Evolutionary conservation across 1,139 yeast species (phyloP).

Genomic region (Suhomyces taliae): DNA sequence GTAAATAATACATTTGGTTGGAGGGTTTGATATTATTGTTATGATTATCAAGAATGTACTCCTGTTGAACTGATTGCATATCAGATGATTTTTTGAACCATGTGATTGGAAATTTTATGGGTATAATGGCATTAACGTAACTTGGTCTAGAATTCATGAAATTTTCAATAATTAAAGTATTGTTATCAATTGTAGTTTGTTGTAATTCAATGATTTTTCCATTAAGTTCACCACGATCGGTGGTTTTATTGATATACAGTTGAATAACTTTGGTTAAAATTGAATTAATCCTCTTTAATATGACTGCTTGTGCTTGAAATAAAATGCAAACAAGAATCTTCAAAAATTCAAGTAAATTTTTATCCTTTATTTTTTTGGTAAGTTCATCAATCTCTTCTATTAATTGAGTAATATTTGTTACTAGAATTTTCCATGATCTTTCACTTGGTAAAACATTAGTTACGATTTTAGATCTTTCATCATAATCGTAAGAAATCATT

Average conservation of each 20-base stretch:
- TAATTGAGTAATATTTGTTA: slow-evolving; percentile 26
- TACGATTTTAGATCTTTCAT: slow-evolving; percentile 32
- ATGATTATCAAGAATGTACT: slow-evolving; percentile 10
- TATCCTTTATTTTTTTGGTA: slow-evolving; percentile 16
- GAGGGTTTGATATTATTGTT: slow-evolving; percentile 16
- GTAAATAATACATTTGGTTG: slow-evolving; percentile 32
- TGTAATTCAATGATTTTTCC: slow-evolving; percentile 32
- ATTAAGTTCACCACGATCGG: slow-evolving; percentile 18
- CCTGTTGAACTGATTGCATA: slow-evolving; percentile 16
- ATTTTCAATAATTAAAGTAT: slow-evolving; percentile 21
- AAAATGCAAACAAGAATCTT: slow-evolving; percentile 33
- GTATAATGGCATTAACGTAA: slow-evolving; percentile 28
- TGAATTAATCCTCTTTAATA: slow-evolving; percentile 30
- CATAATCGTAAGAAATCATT: slow-evolving; percentile 35
- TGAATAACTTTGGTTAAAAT: slow-evolving; percentile 28
- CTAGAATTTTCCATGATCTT: slow-evolving; percentile 35
- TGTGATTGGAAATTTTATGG: slow-evolving; percentile 34
- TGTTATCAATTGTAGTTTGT: slow-evolving; percentile 26
- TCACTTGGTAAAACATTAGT: slow-evolving; percentile 32
- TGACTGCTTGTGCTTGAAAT: slow-evolving; percentile 30
- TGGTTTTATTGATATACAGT: slow-evolving; percentile 21
- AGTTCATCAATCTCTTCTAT: slow-evolving; percentile 23
- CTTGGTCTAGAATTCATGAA: slow-evolving; percentile 29
- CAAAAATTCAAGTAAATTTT: slow-evolving; percentile 20
- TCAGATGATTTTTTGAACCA: slow-evolving; percentile 29